These are phyloP conservation scores for Solanum megistacrolobum DNA, from an alignment of 257 asterid species.

Conservation along the genomic window DNA sequence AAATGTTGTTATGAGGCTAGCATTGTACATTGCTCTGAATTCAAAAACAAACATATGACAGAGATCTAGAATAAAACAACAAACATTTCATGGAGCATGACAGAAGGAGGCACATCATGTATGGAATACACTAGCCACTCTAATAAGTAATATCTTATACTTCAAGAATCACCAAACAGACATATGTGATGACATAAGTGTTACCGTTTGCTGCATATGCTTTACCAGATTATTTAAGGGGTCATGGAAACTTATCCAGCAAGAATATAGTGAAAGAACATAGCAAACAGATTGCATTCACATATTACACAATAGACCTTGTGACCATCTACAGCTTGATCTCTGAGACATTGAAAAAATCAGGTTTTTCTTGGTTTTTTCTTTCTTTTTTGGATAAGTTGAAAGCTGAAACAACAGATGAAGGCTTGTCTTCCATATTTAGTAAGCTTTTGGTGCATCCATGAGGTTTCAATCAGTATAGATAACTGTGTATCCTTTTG, in stretches of 20 bases:
- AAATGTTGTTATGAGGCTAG: not conserved
- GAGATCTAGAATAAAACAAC: not conserved
- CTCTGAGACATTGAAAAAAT: not conserved
- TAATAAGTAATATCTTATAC: not conserved
- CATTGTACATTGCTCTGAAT: not conserved
- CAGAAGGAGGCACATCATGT: not conserved
- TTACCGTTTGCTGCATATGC: not conserved
- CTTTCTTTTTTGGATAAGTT: not conserved
- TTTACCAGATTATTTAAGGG: not conserved
- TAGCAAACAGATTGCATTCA: not conserved
- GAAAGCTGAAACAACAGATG: not conserved
- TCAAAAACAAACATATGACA: not conserved
- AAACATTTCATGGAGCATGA: not conserved
- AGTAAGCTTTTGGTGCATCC: not conserved
- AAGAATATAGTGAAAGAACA: not conserved
- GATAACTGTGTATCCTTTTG: not conserved
- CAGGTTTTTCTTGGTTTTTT: not conserved
- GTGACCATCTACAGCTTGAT: not conserved
- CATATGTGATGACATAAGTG: not conserved
- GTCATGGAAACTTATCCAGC: not conserved
- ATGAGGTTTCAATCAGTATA: not conserved
- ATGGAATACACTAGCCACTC: not conserved
- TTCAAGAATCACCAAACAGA: not conserved
- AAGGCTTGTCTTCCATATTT: not conserved
- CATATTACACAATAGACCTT: not conserved